Evolutionary conservation across 2,329 filamentous ascomycete species (phyloP).

Genomic region (Hymenoscyphus fraxineus): DNA sequence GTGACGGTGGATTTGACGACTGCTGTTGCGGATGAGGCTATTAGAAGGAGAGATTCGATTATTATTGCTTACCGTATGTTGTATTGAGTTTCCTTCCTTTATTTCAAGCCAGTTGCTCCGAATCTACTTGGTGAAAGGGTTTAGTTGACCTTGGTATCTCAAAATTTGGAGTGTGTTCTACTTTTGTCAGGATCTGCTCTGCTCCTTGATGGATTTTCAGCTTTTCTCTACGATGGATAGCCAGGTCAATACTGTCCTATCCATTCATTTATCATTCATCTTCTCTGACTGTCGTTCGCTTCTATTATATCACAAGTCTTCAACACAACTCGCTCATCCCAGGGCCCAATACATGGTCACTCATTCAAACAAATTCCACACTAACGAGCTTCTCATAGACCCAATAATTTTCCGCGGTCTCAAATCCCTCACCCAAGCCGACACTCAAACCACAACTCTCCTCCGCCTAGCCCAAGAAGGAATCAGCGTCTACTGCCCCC

Average conservation of each 20-base stretch:
- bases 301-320: not conserved
- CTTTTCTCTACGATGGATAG: not conserved
- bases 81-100: not conserved
- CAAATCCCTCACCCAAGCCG: conserved; percentile 78
- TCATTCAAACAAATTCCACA: not conserved
- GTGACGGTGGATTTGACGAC: conserved; percentile 89
- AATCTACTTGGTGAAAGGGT: not conserved
- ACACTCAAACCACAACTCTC: conserved; percentile 83
- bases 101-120: not conserved
- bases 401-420: conserved; percentile 94
- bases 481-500: conserved; percentile 92
- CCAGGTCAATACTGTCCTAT: not conserved
- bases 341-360: not conserved
- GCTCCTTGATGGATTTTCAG: not conserved
- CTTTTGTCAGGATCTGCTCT: not conserved
- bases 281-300: not conserved
- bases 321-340: too few relatives aligned
- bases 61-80: conserved; percentile 80
- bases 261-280: not conserved
- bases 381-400: conserved; percentile 49
- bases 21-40: conserved; percentile 85
- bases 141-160: not conserved
- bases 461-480: conserved; percentile 78
- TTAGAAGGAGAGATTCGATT: conserved; percentile 69
- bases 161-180: not conserved